Conservation (phyloP, 177 flowering plant species). For the Vitis hybrid region DNA sequence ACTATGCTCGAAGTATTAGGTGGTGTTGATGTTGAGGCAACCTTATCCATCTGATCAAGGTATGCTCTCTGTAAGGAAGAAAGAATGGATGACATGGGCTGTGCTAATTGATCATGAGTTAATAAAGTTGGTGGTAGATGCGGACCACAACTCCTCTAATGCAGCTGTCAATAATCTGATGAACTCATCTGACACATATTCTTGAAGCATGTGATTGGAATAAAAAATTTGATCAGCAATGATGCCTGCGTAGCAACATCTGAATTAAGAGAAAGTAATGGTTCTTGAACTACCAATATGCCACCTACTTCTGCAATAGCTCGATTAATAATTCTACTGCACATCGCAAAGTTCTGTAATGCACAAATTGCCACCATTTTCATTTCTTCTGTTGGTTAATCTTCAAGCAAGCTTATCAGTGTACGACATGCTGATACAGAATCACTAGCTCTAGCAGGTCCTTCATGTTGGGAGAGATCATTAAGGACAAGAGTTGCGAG, state of each 20-base stretch:
- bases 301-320: constrained; percentile 97
- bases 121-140: too few species aligned
- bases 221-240: constrained; percentile 71
- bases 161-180: constrained; percentile 71
- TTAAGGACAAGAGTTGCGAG: constrained; percentile 88
- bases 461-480: constrained; percentile 85
- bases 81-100: too few species aligned
- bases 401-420: constrained; percentile 78
- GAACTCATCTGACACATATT: constrained; percentile 85
- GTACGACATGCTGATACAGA: constrained; percentile 89
- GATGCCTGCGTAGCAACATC: constrained; percentile 81
- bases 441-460: constrained; percentile 73
- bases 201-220: constrained; percentile 87
- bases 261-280: constrained; percentile 59
- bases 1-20: too few species aligned
- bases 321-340: constrained; percentile 77
- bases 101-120: too few species aligned
- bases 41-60: too few species aligned
- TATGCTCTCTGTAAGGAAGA: too few species aligned
- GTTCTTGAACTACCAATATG: constrained; percentile 71
- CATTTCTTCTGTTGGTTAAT: constrained; percentile 82
- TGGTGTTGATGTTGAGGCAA: too few species aligned
- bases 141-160: too few species aligned
- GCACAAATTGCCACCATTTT: constrained; percentile 87
- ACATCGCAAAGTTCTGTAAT: constrained; percentile 82